Conservation (phyloP, 2,329 filamentous ascomycete genomes). For the Penicillium sp. region DNA sequence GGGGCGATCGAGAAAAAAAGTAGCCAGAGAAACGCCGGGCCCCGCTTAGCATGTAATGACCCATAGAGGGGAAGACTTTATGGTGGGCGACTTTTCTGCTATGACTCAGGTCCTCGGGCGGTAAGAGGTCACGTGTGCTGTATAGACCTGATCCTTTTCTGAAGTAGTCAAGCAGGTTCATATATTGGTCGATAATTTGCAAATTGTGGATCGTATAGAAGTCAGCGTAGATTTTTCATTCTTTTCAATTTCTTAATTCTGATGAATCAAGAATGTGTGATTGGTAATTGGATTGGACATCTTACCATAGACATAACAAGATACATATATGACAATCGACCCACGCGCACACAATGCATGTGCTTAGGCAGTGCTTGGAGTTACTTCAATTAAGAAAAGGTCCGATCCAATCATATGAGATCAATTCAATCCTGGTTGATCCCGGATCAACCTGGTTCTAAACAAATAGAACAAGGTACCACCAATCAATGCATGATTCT, state of each 20-base stretch:
- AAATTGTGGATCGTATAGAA: neutral
- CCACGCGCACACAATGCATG: neutral
- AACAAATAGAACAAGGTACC: neutral
- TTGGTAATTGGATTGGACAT: neutral
- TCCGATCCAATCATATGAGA: neutral
- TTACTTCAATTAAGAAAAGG: neutral
- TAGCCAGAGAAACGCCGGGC: constrained; percentile 37
- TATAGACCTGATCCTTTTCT: neutral
- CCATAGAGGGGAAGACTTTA: constrained; percentile 35
- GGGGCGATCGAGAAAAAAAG: constrained; percentile 23
- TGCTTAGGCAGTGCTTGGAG: neutral
- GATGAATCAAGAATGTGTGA: neutral
- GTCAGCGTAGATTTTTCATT: too few relatives aligned
- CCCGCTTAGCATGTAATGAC: constrained; percentile 41
- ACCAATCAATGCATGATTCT: neutral
- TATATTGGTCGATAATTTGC: neutral
- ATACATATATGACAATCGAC: neutral
- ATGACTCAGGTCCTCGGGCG: constrained; percentile 34
- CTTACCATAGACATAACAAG: neutral
- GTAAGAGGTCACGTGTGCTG: constrained; percentile 21
- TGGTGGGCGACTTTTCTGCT: constrained; percentile 19
- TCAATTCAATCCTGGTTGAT: neutral
- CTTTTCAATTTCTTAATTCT: too few relatives aligned
- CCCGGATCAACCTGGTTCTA: neutral
- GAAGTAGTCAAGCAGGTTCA: too few relatives aligned